Base-by-base conservation (phyloP, 352 stramenopile genomes). In the Globisporangium barbulae region DNA sequence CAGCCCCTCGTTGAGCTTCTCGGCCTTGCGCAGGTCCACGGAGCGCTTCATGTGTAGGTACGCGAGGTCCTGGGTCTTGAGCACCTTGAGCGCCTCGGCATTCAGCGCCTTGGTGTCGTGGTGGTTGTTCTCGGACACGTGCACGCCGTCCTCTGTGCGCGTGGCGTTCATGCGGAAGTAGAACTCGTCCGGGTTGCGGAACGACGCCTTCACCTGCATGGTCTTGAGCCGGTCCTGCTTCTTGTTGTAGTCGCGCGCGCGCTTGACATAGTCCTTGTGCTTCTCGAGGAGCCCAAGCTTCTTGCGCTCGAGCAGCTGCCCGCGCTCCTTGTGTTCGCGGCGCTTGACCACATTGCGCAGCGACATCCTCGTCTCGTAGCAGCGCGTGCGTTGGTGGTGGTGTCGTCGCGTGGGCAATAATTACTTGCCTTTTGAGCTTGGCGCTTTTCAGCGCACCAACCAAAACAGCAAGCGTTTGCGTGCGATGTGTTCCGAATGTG, bases 111-210 rank as follows among this genome's bases (percentile, higher is more conserved):
- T 69, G 33, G 81, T 66, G 31, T 82, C 65, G 49, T 69, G 22
- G 58, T 90, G 81, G 67, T 93, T 93, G 56, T 90, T 85, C 35
- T 76, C 79, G n/a, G 83, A 91, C 30, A 90, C 64, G 72, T 94
- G 84, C 33, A 92, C 75, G 53, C 85, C 85, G n/a, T 68, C 69
- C 53, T 90, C 77, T 8, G 91, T 98, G 68, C 86, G 70, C 6
- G 78, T 73, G 45, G 79, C 86, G 54, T 96, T 81, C 98, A 99
- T 99, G 25, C 84, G 88, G 76, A 98, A 98, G 78, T 99, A 99
- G 76, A 99, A 99, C 84, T 99, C 98, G 77, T 99, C 98, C 13
- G 97, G 97, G 73, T 99, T 99, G 63, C 94, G 84, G 75, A 98
- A 89, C n/a, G 91, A 72, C 21, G 94, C 96, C 71, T 98, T 98